Evolutionary conservation across 768 basidiomycete genomes (phyloP).

Genomic region (Suillus tomentosus): DNA sequence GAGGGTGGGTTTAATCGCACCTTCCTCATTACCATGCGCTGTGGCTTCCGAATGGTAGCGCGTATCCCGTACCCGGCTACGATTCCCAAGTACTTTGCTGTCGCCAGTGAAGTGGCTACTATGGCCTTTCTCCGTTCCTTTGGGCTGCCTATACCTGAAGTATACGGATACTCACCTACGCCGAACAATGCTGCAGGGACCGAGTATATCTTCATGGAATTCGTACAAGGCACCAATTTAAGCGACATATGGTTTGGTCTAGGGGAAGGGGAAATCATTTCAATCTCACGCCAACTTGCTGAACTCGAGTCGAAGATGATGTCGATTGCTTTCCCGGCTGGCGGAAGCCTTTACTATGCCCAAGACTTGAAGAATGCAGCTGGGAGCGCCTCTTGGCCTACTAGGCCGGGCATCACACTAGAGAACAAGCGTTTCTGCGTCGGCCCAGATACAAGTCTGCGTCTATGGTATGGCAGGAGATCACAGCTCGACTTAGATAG

Average conservation of each 20-base stretch:
- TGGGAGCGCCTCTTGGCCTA: slow-evolving; percentile 17
- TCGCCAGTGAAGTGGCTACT: slow-evolving; percentile 34
- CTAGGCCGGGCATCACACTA: slow-evolving; percentile 33
- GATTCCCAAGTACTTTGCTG: slow-evolving; percentile 29
- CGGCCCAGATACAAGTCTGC: slow-evolving; percentile 45
- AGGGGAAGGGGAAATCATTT: slow-evolving; percentile 40
- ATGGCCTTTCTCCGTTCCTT: slow-evolving; percentile 27
- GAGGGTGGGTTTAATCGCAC: slow-evolving; percentile 39
- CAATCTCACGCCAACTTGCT: slow-evolving; percentile 45
- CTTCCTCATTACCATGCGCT: slow-evolving; percentile 32
- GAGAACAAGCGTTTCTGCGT: slow-evolving; percentile 45
- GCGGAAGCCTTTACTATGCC: slow-evolving; percentile 52
- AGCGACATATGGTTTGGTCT: slow-evolving; percentile 44
- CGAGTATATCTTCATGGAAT: slow-evolving; percentile 35
- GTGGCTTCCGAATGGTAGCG: slow-evolving; percentile 24
- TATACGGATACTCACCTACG: slow-evolving; percentile 34
- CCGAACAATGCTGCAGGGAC: slow-evolving; percentile 30
- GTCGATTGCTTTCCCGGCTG: slow-evolving; percentile 49
- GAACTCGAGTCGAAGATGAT: slow-evolving; percentile 51
- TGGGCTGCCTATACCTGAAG: slow-evolving; percentile 33
- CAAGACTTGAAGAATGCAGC: slow-evolving; percentile 46
- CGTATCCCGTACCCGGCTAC: slow-evolving; percentile 16
- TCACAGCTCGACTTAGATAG: slow-evolving; percentile 49
- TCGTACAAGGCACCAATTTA: slow-evolving; percentile 39
- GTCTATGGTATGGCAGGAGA: slow-evolving; percentile 53